These are phyloP conservation scores for Paspalum notatum DNA, from an alignment of 176 grass and related monocot species.

Conservation along the genomic window DNA sequence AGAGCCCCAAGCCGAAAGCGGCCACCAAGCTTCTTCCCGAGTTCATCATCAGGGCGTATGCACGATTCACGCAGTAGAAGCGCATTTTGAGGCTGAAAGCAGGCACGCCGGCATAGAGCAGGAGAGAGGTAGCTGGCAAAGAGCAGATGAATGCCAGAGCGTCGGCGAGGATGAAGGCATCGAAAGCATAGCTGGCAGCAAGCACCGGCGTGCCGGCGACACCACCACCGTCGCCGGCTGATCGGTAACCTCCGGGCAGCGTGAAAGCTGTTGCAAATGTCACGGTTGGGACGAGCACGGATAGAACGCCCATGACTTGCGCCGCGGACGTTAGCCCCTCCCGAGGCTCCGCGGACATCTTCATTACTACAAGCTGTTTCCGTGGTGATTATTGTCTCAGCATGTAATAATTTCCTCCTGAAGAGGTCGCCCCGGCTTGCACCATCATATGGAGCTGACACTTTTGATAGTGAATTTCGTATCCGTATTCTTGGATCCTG, in stretches of 20 bases:
- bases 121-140: background rate
- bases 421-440: too few relatives aligned
- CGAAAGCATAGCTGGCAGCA: background rate
- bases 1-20: too few relatives aligned
- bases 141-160: background rate
- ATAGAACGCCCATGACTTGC: background rate
- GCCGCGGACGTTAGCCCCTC: background rate
- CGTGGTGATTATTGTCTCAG: too few relatives aligned
- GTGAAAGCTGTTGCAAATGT: constrained; percentile 2
- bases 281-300: background rate
- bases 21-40: too few relatives aligned
- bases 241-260: background rate
- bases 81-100: too few relatives aligned
- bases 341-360: background rate
- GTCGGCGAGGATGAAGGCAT: background rate
- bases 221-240: background rate
- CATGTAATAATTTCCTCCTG: too few relatives aligned
- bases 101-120: background rate
- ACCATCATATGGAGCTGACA: too few relatives aligned
- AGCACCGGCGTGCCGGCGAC: background rate
- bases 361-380: too few relatives aligned
- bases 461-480: too few relatives aligned
- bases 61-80: too few relatives aligned
- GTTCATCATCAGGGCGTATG: too few relatives aligned
- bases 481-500: background rate